Conservation (phyloP, 495 filamentous ascomycete genomes). For the Ramalina peruviana region DNA sequence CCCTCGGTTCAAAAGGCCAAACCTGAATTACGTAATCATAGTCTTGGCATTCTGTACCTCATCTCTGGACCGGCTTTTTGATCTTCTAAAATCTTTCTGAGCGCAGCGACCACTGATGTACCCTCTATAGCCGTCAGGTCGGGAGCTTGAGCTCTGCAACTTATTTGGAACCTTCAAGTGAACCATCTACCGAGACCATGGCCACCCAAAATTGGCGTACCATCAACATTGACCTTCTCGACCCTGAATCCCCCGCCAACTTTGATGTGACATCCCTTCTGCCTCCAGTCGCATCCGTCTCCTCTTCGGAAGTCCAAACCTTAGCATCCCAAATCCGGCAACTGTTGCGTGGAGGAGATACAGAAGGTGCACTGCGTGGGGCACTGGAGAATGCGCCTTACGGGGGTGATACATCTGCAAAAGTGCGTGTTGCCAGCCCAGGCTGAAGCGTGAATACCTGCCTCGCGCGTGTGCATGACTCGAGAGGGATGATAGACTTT, state of each 20-base stretch:
- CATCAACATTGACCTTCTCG: conserved; percentile 81
- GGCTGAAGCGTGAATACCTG: no score
- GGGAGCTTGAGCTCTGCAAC: no score
- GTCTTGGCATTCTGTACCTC: no score
- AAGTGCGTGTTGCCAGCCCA: conserved; percentile 31
- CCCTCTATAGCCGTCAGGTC: no score
- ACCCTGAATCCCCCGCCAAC: conserved; percentile 76
- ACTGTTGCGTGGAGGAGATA: conserved; percentile 69
- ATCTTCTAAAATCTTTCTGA: no score
- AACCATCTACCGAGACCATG: conserved; percentile 26
- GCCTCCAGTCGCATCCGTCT: conserved; percentile 51
- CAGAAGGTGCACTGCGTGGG: conserved; percentile 66
- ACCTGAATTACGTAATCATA: no score
- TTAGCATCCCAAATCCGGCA: conserved; percentile 69
- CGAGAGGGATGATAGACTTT: not conserved
- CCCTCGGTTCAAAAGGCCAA: no score
- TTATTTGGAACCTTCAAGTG: no score
- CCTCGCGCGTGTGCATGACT: no score
- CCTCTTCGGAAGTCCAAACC: conserved; percentile 55
- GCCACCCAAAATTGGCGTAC: conserved; percentile 67
- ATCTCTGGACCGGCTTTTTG: no score
- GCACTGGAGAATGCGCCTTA: conserved; percentile 66
- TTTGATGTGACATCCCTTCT: conserved; percentile 72
- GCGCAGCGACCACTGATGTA: no score
- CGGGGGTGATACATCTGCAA: conserved; percentile 57